Evolutionary conservation across 106 monocot species (phyloP), one percentile per base, ranked within the genome.

Genomic region (Dendrobium nobile): DNA sequence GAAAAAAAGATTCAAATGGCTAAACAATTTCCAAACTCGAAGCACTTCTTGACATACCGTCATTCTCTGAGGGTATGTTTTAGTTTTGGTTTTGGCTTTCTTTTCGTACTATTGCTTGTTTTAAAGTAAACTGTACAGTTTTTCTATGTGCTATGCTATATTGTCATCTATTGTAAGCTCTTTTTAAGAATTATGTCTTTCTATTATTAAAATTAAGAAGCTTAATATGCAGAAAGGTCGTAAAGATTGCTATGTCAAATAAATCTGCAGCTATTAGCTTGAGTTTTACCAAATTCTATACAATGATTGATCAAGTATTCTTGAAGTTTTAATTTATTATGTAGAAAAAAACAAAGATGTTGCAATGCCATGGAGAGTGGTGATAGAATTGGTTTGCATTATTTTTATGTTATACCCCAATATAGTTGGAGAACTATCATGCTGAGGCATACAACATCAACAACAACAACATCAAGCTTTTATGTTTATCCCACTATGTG

Each of bases 1-100:
- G 96, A 91, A 79, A 89, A 90, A 80, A 96, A 90, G 51, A 96
- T 96, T 77, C 72, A 92, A 82, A 96, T 90, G 96, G 91, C 96
- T 17, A 72, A 77, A 48, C 51, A 89, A 65, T 96, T 88, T 81
- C 96, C 93, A 17, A 96, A 96, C 82, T 96, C 96, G 0, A 88
- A 59, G 76, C 93, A 96, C 86, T 96, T 91, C 79, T 80, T 96
- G 20, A 93, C 96, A 20, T 93, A 96, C 56, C 85, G 82, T 17
- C 96, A 96, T 86, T 96, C 96, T 44, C 51, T 96, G 43, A 88
- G 95, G 91, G 95, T 96, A 83, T 47, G 41, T 15, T 7, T 2
- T 19, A 24, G 37, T 74, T 22, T 17, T 81, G 17, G 5, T 75
- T 75, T 15, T 5, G 5, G 22, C 22, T 22, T 61, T 61, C 61